Conservation (phyloP, 495 filamentous ascomycete genomes). For the Diplogelasinospora grovesii region DNA sequence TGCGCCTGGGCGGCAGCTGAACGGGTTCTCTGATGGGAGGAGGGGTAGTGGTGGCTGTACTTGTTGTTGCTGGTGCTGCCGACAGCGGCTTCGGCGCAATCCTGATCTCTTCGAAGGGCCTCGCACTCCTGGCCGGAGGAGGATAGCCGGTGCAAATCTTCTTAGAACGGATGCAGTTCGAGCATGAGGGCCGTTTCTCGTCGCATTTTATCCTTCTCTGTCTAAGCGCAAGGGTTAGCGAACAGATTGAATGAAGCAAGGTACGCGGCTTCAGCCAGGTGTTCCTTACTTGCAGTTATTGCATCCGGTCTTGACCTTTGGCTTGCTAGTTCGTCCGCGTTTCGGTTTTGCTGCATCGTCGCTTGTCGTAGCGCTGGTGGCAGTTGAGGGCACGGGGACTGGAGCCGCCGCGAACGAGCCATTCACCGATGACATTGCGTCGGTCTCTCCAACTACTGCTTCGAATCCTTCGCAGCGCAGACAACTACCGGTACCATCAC, state of each 20-base stretch:
- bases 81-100: slow-evolving; percentile 39
- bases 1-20: slow-evolving; percentile 19
- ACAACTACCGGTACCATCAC: neutral
- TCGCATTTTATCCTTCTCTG: slow-evolving; percentile 61
- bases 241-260: no score
- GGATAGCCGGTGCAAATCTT: slow-evolving; percentile 47
- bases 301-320: slow-evolving; percentile 50
- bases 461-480: neutral
- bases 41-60: no score
- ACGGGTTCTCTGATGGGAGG: slow-evolving; percentile 18
- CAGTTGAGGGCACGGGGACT: neutral
- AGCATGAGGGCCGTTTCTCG: slow-evolving; percentile 53
- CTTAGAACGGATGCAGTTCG: slow-evolving; percentile 47
- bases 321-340: slow-evolving; percentile 38
- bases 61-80: slow-evolving; percentile 9
- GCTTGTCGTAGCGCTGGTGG: slow-evolving; percentile 1
- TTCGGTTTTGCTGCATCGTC: slow-evolving; percentile 22
- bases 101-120: slow-evolving; percentile 32
- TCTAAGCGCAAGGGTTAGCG: slow-evolving; percentile 30
- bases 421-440: slow-evolving; percentile 6
- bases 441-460: neutral
- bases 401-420: neutral
- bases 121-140: slow-evolving; percentile 36
- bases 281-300: slow-evolving; percentile 55
- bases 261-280: no score